Conservation (phyloP, 75 land plant genomes). For the Picea sitchensis region DNA sequence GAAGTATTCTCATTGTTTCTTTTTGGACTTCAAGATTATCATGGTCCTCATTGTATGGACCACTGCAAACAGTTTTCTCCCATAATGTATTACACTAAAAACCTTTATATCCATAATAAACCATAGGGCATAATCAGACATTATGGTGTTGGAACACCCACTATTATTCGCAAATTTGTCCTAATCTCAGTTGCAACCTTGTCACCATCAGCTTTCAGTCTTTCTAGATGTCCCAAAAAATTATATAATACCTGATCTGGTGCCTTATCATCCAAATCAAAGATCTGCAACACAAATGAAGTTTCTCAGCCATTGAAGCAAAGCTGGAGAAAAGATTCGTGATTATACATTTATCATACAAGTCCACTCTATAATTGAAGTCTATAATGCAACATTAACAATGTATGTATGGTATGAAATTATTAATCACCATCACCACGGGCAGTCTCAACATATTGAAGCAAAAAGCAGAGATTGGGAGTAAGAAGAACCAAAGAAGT, state of each 20-base stretch:
- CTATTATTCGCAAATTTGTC: constrained; percentile 64
- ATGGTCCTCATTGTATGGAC: background rate
- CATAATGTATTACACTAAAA: background rate
- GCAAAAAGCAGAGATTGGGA: background rate
- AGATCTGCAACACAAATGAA: constrained; percentile 43
- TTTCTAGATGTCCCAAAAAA: constrained; percentile 60
- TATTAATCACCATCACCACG: background rate
- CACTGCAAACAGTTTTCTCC: background rate
- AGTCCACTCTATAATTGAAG: background rate
- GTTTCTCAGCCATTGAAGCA: background rate
- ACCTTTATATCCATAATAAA: background rate
- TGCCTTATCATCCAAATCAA: constrained; percentile 70
- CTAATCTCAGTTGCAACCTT: constrained; percentile 45
- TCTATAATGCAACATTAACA: background rate
- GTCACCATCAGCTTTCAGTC: constrained; percentile 52
- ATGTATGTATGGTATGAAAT: background rate
- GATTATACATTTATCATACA: background rate
- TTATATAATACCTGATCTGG: constrained; percentile 67
- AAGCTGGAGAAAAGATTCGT: background rate
- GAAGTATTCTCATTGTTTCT: background rate
- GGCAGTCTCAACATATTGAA: background rate
- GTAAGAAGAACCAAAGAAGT: background rate
- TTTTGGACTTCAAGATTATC: background rate
- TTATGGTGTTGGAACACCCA: constrained; percentile 28
- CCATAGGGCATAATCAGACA: background rate